Evolutionary conservation across 768 basidiomycete species (phyloP).

Genomic region (Podaxis rugospora): DNA sequence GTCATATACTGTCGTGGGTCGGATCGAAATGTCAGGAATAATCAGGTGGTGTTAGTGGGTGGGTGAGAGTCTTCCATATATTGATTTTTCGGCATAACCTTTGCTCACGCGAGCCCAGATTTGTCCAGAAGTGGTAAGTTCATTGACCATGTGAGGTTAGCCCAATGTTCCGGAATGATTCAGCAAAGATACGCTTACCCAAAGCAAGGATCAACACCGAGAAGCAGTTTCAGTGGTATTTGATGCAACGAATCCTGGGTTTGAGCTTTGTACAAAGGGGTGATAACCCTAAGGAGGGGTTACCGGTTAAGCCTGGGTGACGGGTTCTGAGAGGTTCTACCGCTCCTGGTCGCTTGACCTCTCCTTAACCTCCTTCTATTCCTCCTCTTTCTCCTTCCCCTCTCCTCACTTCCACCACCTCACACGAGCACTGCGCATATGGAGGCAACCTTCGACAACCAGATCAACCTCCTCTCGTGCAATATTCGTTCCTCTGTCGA

Average conservation of each 20-base stretch:
- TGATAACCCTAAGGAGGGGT: no score
- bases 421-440: slow-evolving; percentile 20
- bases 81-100: no score
- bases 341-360: background rate
- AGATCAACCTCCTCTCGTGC: slow-evolving; percentile 42
- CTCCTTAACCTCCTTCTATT: background rate
- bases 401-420: background rate
- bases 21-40: background rate
- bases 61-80: no score
- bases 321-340: background rate
- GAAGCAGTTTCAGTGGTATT: no score
- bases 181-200: no score
- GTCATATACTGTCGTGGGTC: background rate
- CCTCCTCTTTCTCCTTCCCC: background rate
- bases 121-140: no score
- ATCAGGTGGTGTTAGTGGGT: background rate
- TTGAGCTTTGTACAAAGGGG: no score
- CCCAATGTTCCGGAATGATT: no score
- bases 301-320: background rate
- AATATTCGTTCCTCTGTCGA: slow-evolving; percentile 39
- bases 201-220: no score
- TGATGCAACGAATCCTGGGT: no score
- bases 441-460: slow-evolving; percentile 51
- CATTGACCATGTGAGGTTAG: no score
- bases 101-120: no score